Conservation (phyloP, 306 rosid species). For the Vigna nakashimae region DNA sequence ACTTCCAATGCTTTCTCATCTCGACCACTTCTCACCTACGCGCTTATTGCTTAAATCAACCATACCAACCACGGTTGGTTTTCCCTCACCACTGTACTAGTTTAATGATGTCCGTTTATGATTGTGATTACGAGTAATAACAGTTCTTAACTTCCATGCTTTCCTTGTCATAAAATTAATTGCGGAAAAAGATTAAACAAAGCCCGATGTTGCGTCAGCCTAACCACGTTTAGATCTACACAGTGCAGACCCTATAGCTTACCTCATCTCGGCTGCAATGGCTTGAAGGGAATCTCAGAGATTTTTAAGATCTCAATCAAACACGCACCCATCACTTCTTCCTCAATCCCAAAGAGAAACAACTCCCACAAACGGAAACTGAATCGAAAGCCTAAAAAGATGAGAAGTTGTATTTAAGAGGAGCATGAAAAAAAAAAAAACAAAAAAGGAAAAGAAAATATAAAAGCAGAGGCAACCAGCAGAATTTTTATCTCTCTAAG, state of each 20-base stretch:
- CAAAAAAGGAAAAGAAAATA: no score
- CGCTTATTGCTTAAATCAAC: no score
- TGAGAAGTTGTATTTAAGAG: not conserved
- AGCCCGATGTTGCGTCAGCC: constrained; percentile 56
- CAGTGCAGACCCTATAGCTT: constrained; percentile 40
- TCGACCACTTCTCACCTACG: no score
- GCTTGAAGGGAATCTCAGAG: constrained; percentile 54
- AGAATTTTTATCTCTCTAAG: constrained; percentile 25
- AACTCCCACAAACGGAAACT: constrained; percentile 39
- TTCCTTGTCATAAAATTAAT: constrained; percentile 31
- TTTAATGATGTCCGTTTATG: not conserved
- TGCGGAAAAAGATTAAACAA: constrained; percentile 41
- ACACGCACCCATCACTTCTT: constrained; percentile 43
- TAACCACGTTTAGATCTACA: constrained; percentile 55
- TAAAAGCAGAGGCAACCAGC: not conserved
- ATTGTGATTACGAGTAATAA: not conserved
- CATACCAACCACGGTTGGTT: no score
- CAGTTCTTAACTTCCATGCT: constrained; percentile 41
- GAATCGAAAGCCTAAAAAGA: constrained; percentile 4
- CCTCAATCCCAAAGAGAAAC: constrained; percentile 50
- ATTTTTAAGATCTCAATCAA: constrained; percentile 53
- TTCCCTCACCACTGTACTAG: not conserved
- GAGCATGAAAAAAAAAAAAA: not conserved
- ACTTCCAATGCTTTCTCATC: no score
- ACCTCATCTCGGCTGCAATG: constrained; percentile 54